These are phyloP conservation scores for Chromosphaera perkinsii DNA, from an alignment of 208 protist species.

Conservation along the genomic window DNA sequence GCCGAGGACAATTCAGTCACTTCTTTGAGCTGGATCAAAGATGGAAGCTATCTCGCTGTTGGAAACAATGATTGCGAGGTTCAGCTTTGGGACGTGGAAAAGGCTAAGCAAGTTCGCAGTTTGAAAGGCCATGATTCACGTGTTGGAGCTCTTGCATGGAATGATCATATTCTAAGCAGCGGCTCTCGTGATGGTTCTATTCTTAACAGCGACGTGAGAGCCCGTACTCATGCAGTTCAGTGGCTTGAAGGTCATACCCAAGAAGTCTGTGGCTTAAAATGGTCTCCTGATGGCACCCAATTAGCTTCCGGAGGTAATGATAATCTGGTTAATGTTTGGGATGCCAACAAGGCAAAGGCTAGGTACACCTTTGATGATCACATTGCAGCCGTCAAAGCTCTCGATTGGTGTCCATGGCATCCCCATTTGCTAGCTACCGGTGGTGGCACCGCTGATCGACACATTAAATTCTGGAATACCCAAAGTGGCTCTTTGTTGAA, in stretches of 20 bases:
- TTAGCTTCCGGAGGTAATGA: constrained; percentile 97
- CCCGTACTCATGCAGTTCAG: background rate
- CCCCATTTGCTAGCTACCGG: constrained; percentile 87
- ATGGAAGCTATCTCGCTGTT: constrained; percentile 50
- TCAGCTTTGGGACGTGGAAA: constrained; percentile 62
- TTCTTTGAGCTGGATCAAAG: constrained; percentile 75
- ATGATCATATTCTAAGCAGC: constrained; percentile 39
- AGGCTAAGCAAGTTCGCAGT: constrained; percentile 33
- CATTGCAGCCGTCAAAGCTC: constrained; percentile 70
- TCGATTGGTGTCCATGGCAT: constrained; percentile 93
- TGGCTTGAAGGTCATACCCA: constrained; percentile 50
- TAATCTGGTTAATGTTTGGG: constrained; percentile 90
- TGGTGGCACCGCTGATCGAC: constrained; percentile 92
- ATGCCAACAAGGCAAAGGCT: constrained; percentile 55
- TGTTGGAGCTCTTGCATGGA: constrained; percentile 55
- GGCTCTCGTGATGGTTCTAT: constrained; percentile 41
- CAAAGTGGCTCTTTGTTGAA: constrained; percentile 77
- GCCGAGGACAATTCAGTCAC: constrained; percentile 68
- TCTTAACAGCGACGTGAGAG: constrained; percentile 57
- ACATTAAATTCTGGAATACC: constrained; percentile 96
- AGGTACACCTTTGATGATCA: constrained; percentile 79
- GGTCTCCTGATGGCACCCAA: constrained; percentile 76
- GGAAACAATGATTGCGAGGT: constrained; percentile 59
- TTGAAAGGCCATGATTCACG: constrained; percentile 47
- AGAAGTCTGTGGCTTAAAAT: constrained; percentile 93